Conservation (phyloP, 2,329 filamentous ascomycete genomes). For the Ophiostoma quercus region DNA sequence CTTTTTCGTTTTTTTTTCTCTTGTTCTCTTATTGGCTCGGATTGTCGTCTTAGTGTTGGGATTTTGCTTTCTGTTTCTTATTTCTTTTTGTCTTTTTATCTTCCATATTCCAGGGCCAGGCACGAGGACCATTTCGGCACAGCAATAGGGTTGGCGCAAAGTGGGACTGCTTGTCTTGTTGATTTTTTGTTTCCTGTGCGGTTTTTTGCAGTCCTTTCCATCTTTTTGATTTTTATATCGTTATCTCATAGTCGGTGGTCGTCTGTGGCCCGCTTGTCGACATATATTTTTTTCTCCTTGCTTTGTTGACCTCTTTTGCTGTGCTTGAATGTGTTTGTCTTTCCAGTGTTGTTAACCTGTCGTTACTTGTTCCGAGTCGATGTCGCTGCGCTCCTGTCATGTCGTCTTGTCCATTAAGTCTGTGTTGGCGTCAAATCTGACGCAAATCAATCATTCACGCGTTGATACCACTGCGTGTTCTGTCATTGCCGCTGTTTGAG, state of each 20-base stretch:
- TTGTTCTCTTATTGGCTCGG: background rate
- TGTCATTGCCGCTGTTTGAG: background rate
- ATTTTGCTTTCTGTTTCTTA: background rate
- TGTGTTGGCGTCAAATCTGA: too few relatives aligned
- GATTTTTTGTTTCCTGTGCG: background rate
- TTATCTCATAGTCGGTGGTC: background rate
- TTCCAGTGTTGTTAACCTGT: background rate
- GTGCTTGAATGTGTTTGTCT: background rate
- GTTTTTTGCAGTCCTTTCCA: background rate
- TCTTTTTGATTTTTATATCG: background rate
- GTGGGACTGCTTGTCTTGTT: slow-evolving; percentile 25
- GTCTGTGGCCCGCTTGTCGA: background rate
- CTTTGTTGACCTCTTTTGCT: background rate
- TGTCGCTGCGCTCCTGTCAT: background rate
- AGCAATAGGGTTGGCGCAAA: slow-evolving; percentile 29
- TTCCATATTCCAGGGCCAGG: slow-evolving; percentile 21
- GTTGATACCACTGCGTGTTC: slow-evolving; percentile 11
- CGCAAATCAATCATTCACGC: background rate
- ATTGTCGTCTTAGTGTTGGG: background rate
- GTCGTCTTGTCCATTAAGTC: background rate
- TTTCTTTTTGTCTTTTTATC: slow-evolving; percentile 12
- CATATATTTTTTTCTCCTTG: slow-evolving; percentile 1
- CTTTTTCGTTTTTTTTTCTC: background rate
- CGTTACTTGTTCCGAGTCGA: too few relatives aligned
- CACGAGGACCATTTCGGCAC: slow-evolving; percentile 28